These are phyloP conservation scores for Sclerotinia nivalis DNA, from an alignment of 2,329 filamentous ascomycete genomes.

Conservation along the genomic window DNA sequence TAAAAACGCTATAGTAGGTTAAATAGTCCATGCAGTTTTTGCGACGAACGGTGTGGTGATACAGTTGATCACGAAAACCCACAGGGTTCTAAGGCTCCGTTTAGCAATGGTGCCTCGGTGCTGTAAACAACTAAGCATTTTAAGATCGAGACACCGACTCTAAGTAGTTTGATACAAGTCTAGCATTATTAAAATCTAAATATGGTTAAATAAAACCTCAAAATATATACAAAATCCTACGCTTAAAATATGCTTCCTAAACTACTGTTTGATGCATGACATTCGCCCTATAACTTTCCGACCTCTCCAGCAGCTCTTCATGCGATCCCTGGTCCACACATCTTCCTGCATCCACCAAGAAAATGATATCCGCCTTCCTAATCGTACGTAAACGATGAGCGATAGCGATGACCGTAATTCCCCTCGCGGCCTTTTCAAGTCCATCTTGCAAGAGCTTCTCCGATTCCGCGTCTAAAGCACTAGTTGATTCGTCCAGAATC, in stretches of 20 bases:
- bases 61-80: background rate
- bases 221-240: constrained; percentile 30
- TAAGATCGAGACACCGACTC: background rate
- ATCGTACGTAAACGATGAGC: constrained; percentile 60
- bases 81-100: background rate
- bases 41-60: background rate
- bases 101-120: background rate
- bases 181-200: constrained; percentile 4
- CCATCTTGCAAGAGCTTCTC: constrained; percentile 67
- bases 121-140: background rate
- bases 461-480: constrained; percentile 71
- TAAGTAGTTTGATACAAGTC: background rate
- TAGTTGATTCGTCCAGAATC: constrained; percentile 80
- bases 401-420: constrained; percentile 59
- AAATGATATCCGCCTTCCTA: constrained; percentile 57
- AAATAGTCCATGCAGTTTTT: background rate
- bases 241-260: constrained; percentile 58
- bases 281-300: constrained; percentile 52
- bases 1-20: background rate
- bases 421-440: constrained; percentile 56
- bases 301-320: constrained; percentile 54
- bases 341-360: constrained; percentile 55
- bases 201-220: background rate
- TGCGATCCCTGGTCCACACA: constrained; percentile 55
- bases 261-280: constrained; percentile 36